Evolutionary conservation across 306 rosid genomes (phyloP).

Genomic region (Vachellia pachyceras): DNA sequence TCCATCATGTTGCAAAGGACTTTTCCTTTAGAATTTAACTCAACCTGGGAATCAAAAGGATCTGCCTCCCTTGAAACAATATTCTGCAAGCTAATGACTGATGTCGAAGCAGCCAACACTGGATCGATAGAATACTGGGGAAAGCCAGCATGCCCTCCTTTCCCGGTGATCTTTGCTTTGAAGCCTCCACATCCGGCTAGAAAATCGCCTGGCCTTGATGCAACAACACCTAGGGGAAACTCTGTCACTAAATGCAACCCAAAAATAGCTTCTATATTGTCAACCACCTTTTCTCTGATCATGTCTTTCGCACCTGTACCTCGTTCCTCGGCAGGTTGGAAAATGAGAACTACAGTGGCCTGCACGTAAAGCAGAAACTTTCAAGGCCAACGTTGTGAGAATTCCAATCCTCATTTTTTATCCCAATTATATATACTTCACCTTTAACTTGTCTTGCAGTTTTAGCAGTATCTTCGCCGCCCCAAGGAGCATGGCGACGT

Average conservation of each 20-base stretch:
- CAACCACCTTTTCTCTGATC: constrained; percentile 73
- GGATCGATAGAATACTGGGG: constrained; percentile 79
- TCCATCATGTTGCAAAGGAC: background rate
- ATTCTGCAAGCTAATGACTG: constrained; percentile 81
- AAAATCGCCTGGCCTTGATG: constrained; percentile 78
- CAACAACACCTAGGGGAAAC: constrained; percentile 68
- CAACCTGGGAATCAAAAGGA: constrained; percentile 91
- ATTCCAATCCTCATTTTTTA: constrained; percentile 7
- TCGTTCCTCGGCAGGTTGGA: constrained; percentile 91
- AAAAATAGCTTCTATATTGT: constrained; percentile 78
- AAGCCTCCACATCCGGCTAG: constrained; percentile 98
- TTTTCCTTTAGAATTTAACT: constrained; percentile 5
- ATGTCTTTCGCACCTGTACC: constrained; percentile 84
- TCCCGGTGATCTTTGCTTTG: constrained; percentile 80
- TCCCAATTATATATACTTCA: constrained; percentile 33
- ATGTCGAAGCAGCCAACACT: constrained; percentile 78
- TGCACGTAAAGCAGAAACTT: constrained; percentile 40
- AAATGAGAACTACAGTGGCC: constrained; percentile 80
- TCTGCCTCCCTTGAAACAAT: constrained; percentile 86
- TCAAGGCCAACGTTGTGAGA: background rate
- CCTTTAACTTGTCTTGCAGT: constrained; percentile 64
- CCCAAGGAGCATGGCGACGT: constrained; percentile 89
- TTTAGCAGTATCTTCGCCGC: constrained; percentile 81
- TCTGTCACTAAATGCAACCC: constrained; percentile 59
- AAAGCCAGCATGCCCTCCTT: constrained; percentile 76